Base-by-base conservation (phyloP, 352 stramenopile genomes). In the Pythium biforme region DNA sequence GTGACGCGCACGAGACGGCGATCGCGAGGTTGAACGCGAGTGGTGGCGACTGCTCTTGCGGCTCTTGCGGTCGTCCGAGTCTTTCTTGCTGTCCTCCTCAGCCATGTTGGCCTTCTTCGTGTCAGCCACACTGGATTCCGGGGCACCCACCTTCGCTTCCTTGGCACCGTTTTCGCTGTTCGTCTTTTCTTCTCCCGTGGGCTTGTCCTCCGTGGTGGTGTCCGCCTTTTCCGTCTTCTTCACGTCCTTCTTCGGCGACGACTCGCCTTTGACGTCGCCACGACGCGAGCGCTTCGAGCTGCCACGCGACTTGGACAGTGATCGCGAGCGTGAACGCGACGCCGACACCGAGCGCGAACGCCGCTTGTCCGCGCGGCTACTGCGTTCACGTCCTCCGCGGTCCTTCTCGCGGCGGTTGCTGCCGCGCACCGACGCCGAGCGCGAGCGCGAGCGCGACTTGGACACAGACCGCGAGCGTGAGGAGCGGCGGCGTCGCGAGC, bases 1-100 rank as follows among this genome's bases (percentile, higher is more conserved):
- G 78, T 55, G 64, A 5, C 76, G 83, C n/a, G 85, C 89, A 10
- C 76, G 70, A 7, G 80, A 89, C 14, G 72, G 76, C 25, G 82
- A 89, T 2, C 65, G 71, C 23, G 86, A 92, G 12, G 67, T 66
- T 3, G 81, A 89, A 0, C 70, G 62, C 22, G 81, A 90, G 10
- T 73, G 78, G 46, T 68, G 65, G 5, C 79, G 79, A 47, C 79
- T 86, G 63, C 70, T 82, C 55, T 81, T 86, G 29, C 60, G 75
- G 11, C 52, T 63, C 46, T 66, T 65, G 55, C 52, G 43, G 7
- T 72, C 59, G 2, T 73, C 59, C 43, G 46, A 49, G 7, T 41
- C 41, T 23, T 69, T 72, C 23, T 56, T 64, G n/a, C 49, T 22
- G 8, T 63, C 23, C 33, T 69, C 49, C 31, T 58, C 34, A 34